Conservation (phyloP, 768 basidiomycete species). For the Auriscalpium microsporum region DNA sequence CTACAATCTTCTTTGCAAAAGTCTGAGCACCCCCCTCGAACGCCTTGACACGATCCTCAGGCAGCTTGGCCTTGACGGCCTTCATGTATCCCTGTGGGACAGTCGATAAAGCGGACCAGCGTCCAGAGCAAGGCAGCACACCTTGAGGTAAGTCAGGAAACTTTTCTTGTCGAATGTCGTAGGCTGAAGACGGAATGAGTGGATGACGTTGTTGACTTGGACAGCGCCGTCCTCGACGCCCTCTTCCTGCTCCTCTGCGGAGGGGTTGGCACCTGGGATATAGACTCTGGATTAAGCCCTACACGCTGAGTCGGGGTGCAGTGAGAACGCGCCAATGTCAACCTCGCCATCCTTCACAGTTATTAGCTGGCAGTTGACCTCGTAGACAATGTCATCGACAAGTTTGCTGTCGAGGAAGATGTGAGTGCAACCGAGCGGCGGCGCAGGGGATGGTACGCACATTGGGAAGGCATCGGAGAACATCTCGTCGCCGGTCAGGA, state of each 20-base stretch:
- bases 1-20: conserved; percentile 84
- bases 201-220: conserved; percentile 80
- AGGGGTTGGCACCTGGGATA: conserved; percentile 79
- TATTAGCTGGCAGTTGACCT: conserved; percentile 76
- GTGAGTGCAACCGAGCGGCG: neutral
- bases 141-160: conserved; percentile 81
- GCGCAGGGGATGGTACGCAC: conserved; percentile 35
- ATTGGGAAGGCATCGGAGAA: conserved; percentile 87
- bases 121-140: conserved; percentile 18
- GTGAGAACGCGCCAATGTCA: conserved; percentile 64
- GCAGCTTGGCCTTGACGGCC: conserved; percentile 62
- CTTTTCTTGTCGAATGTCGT: conserved; percentile 87
- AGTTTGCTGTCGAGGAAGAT: conserved; percentile 45
- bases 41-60: conserved; percentile 46
- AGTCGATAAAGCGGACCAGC: neutral
- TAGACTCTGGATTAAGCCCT: neutral
- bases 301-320: conserved; percentile 1
- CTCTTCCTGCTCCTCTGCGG: conserved; percentile 80
- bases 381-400: conserved; percentile 72
- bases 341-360: conserved; percentile 70
- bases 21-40: conserved; percentile 78
- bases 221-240: conserved; percentile 67
- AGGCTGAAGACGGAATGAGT: conserved; percentile 82
- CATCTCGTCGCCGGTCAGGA: conserved; percentile 81
- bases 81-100: conserved; percentile 86